phyloP scores from a whole-genome alignment of 1,284 basidiomycete species.

The Marasmius fiardii region DNA sequence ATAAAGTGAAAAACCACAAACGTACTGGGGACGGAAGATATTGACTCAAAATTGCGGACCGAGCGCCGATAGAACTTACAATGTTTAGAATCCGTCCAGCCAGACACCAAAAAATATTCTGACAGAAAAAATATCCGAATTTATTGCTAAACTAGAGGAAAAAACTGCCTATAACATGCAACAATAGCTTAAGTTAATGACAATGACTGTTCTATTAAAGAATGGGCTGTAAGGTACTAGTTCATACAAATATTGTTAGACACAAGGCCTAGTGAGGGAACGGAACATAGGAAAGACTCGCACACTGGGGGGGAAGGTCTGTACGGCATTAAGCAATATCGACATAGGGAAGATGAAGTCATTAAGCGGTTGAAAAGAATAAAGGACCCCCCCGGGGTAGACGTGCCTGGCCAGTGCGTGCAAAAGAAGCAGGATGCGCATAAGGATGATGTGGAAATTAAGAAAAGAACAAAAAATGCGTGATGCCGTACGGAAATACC shows the following conservation, averaged over 20 bases:
- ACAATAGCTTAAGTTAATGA: constrained; percentile 3
- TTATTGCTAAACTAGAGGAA: background rate
- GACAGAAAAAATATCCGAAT: background rate
- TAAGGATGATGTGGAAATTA: constrained; percentile 21
- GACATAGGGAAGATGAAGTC: constrained; percentile 15
- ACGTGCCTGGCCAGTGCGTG: constrained; percentile 16
- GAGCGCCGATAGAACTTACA: too few species aligned
- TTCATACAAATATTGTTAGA: constrained; percentile 31
- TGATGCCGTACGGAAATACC: constrained; percentile 9
- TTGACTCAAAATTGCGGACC: too few species aligned
- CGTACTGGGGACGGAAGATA: too few species aligned
- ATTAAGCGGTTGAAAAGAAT: constrained; percentile 12
- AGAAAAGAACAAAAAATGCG: constrained; percentile 20
- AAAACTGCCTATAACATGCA: too few species aligned
- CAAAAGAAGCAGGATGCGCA: constrained; percentile 24
- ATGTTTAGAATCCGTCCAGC: too few species aligned
- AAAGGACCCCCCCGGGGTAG: constrained; percentile 13
- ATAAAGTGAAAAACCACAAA: too few species aligned
- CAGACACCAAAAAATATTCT: too few species aligned
- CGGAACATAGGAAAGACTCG: constrained; percentile 23
- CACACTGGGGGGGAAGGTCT: constrained; percentile 16
- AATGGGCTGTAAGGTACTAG: constrained; percentile 33
- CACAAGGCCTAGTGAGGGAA: constrained; percentile 16
- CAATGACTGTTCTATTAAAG: constrained; percentile 4
- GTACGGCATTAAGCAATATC: constrained; percentile 22